Base-by-base conservation (phyloP, 352 stramenopile species). In the Globisporangium nunn region DNA sequence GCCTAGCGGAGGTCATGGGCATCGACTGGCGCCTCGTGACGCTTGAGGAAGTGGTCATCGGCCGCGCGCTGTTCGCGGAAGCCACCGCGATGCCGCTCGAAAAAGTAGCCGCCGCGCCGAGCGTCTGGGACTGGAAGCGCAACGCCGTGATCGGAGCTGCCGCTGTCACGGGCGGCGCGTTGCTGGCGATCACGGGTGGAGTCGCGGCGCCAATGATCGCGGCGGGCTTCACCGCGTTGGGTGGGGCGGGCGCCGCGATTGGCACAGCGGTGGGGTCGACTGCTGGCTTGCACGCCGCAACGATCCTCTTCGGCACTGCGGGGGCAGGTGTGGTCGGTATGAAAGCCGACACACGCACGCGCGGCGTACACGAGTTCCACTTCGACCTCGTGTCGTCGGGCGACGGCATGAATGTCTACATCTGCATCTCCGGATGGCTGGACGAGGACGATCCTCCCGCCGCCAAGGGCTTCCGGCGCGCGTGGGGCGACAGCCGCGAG, bases 321-420 rank as follows among this genome's bases (percentile, higher is more conserved):
- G 85, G 85, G 8, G 85, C 82, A 2, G 82, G 85, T 2, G 74
- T 94, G 6, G 73, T 89, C 23, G 85, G 85, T 0, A 81, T 88
- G 67, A 94, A 94, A 66, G 83, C 78, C 6, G 85, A 94, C 43
- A 75, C 72, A 0, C 70, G 85, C 10, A 93, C 82, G 1, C 68
- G 77, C 37, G 81, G 82, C 1, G 81, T 94, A 0, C 80, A 91
- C 45, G 75, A 92, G 44, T 91, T 94, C 56, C 68, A 72, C 43
- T 94, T 94, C 54, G 82, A 94, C 58, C 67, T 94, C 23, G 66
- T 94, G 10, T 87, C 85, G 11, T 69, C 82, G 0, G 85, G 85
- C 40, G 80, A 91, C 43, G 78, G 85, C 28, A 92, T 94, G 85
- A 91, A 91, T 47, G 85, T 94, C 33, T 94, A 94, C 70, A 88